Conservation (phyloP, 345 rosid species). For the Eutrema japonicum region DNA sequence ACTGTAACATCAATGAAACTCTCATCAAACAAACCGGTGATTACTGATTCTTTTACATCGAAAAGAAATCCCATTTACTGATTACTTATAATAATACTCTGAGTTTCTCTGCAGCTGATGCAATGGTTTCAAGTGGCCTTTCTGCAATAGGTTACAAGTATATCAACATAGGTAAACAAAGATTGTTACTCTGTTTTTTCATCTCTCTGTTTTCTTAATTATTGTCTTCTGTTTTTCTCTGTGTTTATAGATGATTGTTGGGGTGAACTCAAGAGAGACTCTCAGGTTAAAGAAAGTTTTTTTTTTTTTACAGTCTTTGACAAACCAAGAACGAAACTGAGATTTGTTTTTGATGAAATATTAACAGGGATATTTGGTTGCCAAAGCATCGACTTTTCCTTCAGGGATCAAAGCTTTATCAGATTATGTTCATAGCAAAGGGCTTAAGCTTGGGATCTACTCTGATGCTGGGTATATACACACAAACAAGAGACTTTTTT, state of each 20-base stretch:
- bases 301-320: background rate
- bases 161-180: conserved; percentile 71
- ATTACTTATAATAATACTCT: background rate
- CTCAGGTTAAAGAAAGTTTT: conserved; percentile 48
- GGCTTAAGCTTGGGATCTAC: conserved; percentile 87
- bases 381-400: conserved; percentile 71
- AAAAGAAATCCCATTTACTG: conserved; percentile 2
- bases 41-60: background rate
- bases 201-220: conserved; percentile 10
- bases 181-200: background rate
- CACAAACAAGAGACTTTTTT: background rate
- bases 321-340: conserved; percentile 20
- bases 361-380: conserved; percentile 68
- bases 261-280: conserved; percentile 82
- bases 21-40: conserved; percentile 78
- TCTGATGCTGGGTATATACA: conserved; percentile 80
- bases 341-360: conserved; percentile 13
- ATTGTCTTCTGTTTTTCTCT: conserved; percentile 15
- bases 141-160: conserved; percentile 70
- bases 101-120: conserved; percentile 59
- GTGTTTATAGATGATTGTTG: conserved; percentile 84
- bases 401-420: conserved; percentile 87
- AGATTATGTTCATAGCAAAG: conserved; percentile 82
- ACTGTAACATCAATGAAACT: conserved; percentile 69
- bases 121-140: conserved; percentile 78